These are phyloP conservation scores for Bassia scoparia DNA, from an alignment of 148 eudicot species.

Conservation along the genomic window DNA sequence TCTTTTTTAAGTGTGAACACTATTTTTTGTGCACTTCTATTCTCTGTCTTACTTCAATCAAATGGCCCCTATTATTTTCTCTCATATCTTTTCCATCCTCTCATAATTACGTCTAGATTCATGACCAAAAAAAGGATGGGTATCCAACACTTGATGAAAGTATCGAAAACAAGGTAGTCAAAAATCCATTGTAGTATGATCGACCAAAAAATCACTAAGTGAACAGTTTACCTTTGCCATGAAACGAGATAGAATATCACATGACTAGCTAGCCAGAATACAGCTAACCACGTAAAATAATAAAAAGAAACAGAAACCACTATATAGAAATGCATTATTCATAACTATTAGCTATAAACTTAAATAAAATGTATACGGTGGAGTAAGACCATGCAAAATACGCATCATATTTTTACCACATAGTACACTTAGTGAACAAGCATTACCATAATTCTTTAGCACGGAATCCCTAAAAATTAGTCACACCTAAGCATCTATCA, in stretches of 20 bases:
- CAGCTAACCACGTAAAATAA: not conserved
- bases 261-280: not conserved
- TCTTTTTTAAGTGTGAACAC: no score
- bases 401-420: slow-evolving; percentile 1
- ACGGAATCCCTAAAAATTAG: slow-evolving; percentile 21
- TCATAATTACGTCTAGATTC: no score
- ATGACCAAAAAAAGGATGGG: no score
- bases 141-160: no score
- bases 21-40: no score
- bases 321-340: not conserved
- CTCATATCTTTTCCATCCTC: no score
- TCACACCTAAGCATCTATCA: slow-evolving; percentile 33
- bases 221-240: not conserved
- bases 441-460: slow-evolving; percentile 22
- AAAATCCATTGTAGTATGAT: no score
- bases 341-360: not conserved
- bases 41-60: no score
- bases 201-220: not conserved
- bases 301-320: not conserved
- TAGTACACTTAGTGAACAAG: slow-evolving; percentile 5
- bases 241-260: not conserved
- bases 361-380: not conserved
- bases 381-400: not conserved
- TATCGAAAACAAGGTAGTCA: no score
- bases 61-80: no score